Conservation (phyloP, 164 flowering plant genomes). For the Kalanchoe fedtschenkoi region DNA sequence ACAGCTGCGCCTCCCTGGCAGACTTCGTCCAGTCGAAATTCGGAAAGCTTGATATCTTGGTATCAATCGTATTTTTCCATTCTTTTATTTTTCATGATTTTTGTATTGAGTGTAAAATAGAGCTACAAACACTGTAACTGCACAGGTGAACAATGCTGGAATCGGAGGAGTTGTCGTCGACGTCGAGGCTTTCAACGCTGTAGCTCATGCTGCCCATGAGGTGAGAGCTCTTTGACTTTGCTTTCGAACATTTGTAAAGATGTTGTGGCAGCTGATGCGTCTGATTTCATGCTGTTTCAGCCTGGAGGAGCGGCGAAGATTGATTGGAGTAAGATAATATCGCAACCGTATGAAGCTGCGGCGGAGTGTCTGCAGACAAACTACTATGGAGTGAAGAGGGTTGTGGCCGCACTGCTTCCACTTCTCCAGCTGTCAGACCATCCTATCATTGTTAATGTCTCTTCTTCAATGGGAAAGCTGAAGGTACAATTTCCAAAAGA, state of each 20-base stretch:
- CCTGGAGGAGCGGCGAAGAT: slow-evolving; percentile 4
- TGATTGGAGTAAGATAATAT: slow-evolving; percentile 8
- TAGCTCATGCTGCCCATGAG: background rate
- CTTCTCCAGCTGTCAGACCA: slow-evolving; percentile 10
- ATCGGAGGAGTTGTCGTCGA: slow-evolving; percentile 43
- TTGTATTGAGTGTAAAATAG: background rate
- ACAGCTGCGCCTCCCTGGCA: slow-evolving; percentile 34
- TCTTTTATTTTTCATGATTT: background rate
- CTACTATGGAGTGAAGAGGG: slow-evolving; percentile 7
- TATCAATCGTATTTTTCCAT: slow-evolving; percentile 7
- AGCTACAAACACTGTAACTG: too few species aligned
- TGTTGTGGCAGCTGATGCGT: background rate
- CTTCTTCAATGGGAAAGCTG: slow-evolving; percentile 7
- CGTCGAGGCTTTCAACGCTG: slow-evolving; percentile 35
- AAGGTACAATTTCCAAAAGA: background rate
- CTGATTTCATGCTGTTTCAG: background rate
- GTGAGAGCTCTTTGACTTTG: background rate
- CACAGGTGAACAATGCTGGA: slow-evolving; percentile 71
- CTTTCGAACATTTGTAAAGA: background rate
- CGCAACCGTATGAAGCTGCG: slow-evolving; percentile 6
- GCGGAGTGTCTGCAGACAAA: slow-evolving; percentile 9
- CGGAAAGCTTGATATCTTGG: slow-evolving; percentile 61
- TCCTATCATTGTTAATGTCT: slow-evolving; percentile 10
- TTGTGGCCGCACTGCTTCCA: slow-evolving; percentile 1
- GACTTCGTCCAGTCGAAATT: slow-evolving; percentile 29